phyloP scores from a whole-genome alignment of 129 eudicot genomes.

The Helianthus tuberosus region DNA sequence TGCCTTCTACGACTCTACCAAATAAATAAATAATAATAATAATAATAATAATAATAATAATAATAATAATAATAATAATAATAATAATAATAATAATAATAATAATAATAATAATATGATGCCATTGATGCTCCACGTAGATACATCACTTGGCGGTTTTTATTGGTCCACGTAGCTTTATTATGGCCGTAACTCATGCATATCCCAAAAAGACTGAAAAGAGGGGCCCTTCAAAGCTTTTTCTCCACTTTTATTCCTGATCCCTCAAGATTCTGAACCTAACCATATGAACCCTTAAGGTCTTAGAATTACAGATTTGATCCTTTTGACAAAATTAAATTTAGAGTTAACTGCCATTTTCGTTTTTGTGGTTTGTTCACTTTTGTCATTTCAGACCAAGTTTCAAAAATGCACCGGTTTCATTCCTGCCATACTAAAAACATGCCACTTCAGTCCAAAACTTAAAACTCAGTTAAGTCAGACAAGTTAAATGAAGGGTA shows the following conservation, averaged over 20 bases:
- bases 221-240: not conserved
- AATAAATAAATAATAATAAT: not conserved
- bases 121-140: constrained; percentile 18
- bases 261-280: constrained; percentile 3
- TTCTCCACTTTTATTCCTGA: not conserved
- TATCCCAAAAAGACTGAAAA: not conserved
- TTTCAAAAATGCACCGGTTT: too few species aligned
- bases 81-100: too few species aligned
- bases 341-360: too few species aligned
- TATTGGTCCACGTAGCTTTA: constrained; percentile 26
- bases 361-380: too few species aligned
- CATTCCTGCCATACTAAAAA: too few species aligned
- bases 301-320: not conserved
- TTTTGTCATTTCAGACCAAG: too few species aligned
- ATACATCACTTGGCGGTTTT: constrained; percentile 11
- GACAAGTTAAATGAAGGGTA: too few species aligned
- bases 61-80: too few species aligned
- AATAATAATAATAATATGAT: not conserved
- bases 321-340: not conserved
- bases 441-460: too few species aligned
- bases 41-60: too few species aligned
- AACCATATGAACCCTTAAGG: not conserved
- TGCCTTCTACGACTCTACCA: constrained; percentile 30
- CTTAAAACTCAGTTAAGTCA: too few species aligned
- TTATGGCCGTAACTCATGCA: not conserved